Evolutionary conservation across 2,329 filamentous ascomycete genomes (phyloP).

Genomic region (Podosphaera fusca): DNA sequence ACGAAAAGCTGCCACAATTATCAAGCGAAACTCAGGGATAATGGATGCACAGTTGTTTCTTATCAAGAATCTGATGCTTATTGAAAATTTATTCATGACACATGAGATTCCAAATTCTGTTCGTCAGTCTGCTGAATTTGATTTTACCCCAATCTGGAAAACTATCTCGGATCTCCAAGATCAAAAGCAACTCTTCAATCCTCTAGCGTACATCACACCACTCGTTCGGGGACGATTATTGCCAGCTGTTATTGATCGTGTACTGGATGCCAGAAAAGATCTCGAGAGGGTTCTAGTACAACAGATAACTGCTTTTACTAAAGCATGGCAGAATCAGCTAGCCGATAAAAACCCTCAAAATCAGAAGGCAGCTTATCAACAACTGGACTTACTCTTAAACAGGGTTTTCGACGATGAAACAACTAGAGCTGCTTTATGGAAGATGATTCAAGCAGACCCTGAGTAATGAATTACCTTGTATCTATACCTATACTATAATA

Average conservation of each 20-base stretch:
- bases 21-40: constrained; percentile 36
- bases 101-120: constrained; percentile 64
- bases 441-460: constrained; percentile 14
- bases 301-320: constrained; percentile 39
- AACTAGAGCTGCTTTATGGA: constrained; percentile 14
- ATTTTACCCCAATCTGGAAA: constrained; percentile 42
- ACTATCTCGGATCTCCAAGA: constrained; percentile 26
- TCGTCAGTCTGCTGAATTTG: constrained; percentile 28
- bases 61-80: constrained; percentile 77
- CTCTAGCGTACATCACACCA: constrained; percentile 20
- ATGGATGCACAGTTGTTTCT: constrained; percentile 76
- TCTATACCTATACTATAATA: neutral
- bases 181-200: constrained; percentile 29
- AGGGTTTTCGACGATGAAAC: constrained; percentile 25
- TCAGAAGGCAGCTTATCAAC: constrained; percentile 25
- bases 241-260: constrained; percentile 18
- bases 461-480: neutral
- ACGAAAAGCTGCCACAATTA: constrained; percentile 48
- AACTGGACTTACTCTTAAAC: constrained; percentile 32
- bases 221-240: constrained; percentile 19
- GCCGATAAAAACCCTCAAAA: constrained; percentile 22
- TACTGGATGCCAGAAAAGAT: constrained; percentile 38
- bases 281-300: constrained; percentile 38
- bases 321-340: constrained; percentile 29
- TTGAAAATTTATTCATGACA: constrained; percentile 88